Percentiles rank a stretch among this genome's conserved stretches.
These are phyloP conservation scores for Boletus huronensis DNA, from an alignment of 768 basidiomycete species.

Conservation along the genomic window DNA sequence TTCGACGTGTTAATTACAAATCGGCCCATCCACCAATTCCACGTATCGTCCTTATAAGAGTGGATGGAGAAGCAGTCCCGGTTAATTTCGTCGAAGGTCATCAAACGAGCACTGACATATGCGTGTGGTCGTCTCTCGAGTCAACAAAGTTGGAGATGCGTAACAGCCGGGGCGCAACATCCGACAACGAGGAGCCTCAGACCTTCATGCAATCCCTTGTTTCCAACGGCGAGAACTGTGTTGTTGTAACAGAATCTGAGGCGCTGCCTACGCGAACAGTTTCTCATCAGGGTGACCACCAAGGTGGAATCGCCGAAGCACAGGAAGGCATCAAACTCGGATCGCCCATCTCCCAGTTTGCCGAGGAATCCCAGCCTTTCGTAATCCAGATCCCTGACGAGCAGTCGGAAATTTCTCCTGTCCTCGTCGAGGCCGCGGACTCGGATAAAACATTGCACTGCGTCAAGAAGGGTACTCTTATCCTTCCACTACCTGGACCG, in stretches of 20 bases:
- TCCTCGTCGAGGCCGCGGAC: not conserved
- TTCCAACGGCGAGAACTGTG: not conserved
- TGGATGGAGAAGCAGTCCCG: conserved; percentile 14
- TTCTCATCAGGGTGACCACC: not conserved
- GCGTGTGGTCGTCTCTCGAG: not conserved
- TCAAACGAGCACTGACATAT: not conserved
- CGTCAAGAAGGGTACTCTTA: not conserved
- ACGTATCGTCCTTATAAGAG: conserved; percentile 12
- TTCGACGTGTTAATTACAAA: not conserved
- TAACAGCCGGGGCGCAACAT: not conserved
- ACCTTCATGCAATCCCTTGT: not conserved
- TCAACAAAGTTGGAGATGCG: not conserved
- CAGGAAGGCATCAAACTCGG: not conserved
- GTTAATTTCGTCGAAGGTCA: conserved; percentile 3
- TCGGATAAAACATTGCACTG: not conserved
- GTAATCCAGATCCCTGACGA: not conserved
- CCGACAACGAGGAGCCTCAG: not conserved
- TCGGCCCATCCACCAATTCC: conserved; percentile 2
- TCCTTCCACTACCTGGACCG: not conserved
- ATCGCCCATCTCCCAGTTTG: not conserved
- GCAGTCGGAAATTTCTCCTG: not conserved
- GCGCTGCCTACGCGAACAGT: not conserved
- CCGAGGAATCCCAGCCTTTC: not conserved
- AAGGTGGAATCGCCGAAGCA: not conserved
- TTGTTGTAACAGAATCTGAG: not conserved